Evolutionary conservation across 108 stramenopile species (phyloP).

Genomic region (Nannochloropsis granulata): DNA sequence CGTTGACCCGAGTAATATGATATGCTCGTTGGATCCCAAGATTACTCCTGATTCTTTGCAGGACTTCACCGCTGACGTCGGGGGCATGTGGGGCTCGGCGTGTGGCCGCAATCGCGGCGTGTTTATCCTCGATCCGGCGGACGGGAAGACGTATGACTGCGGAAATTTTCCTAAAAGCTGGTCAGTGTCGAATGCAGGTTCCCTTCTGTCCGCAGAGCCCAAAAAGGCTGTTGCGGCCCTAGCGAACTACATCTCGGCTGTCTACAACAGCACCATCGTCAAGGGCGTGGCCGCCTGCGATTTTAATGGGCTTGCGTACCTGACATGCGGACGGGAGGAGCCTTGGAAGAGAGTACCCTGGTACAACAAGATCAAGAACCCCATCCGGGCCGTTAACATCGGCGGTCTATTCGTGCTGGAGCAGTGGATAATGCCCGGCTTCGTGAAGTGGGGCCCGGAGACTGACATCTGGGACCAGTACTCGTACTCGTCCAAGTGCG

Average conservation of each 20-base stretch:
- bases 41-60: slow-evolving; percentile 14
- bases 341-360: slow-evolving; percentile 32
- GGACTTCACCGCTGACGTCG: slow-evolving; percentile 48
- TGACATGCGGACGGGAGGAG: slow-evolving; percentile 32
- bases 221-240: slow-evolving; percentile 1
- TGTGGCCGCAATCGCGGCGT: slow-evolving; percentile 73
- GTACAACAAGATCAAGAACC: slow-evolving; percentile 23
- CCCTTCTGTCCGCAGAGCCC: slow-evolving; percentile 9
- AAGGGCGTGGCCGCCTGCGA: slow-evolving; percentile 14
- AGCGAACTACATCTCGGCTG: slow-evolving; percentile 7
- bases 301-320: slow-evolving; percentile 24
- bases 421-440: slow-evolving; percentile 27
- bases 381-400: slow-evolving; percentile 34
- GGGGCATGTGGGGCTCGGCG: slow-evolving; percentile 53
- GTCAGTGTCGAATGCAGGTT: slow-evolving; percentile 6
- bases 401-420: slow-evolving; percentile 35
- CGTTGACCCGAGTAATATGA: background rate
- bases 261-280: slow-evolving; percentile 27
- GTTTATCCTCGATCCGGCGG: slow-evolving; percentile 63
- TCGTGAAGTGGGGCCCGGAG: slow-evolving; percentile 21
- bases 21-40: slow-evolving; percentile 32
- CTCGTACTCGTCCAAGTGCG: slow-evolving; percentile 19
- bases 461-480: slow-evolving; percentile 30
- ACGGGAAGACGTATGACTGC: slow-evolving; percentile 49
- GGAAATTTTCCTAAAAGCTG: slow-evolving; percentile 21